These are phyloP conservation scores for Skeletonema grethae DNA, from an alignment of 108 stramenopile genomes.

Conservation along the genomic window DNA sequence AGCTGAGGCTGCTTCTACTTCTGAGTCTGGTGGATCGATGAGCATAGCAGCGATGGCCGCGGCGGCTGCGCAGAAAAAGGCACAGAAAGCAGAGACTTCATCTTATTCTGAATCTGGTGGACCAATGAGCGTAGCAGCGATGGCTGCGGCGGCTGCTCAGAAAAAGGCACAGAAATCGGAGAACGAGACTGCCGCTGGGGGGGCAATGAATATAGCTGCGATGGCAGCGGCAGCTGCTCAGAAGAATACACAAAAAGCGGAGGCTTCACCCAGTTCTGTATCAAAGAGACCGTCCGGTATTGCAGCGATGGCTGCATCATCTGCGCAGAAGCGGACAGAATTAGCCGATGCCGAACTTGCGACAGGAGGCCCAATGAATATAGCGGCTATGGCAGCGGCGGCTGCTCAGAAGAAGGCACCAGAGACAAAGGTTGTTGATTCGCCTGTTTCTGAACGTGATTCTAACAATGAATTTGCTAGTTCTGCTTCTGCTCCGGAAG, in stretches of 20 bases:
- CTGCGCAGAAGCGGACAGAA: too few relatives aligned
- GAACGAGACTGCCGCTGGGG: neutral
- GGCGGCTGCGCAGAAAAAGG: too few relatives aligned
- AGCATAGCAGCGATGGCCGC: too few relatives aligned
- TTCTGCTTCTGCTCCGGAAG: too few relatives aligned
- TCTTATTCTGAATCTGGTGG: neutral
- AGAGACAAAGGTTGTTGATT: too few relatives aligned
- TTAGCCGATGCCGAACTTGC: neutral
- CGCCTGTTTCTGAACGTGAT: too few relatives aligned
- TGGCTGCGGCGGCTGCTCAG: slow-evolving; percentile 7
- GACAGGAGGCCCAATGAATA: neutral
- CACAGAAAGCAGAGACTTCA: neutral
- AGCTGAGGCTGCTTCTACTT: slow-evolving; percentile 7
- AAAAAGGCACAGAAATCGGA: neutral
- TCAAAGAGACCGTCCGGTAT: neutral
- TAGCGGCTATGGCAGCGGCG: slow-evolving; percentile 7
- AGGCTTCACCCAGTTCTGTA: neutral
- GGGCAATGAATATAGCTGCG: neutral
- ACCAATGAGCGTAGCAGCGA: too few relatives aligned
- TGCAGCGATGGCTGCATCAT: too few relatives aligned
- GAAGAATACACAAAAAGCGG: neutral
- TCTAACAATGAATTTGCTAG: too few relatives aligned
- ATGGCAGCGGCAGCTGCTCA: slow-evolving; percentile 1
- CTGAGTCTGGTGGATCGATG: too few relatives aligned
- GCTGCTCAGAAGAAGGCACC: neutral